Percentiles rank a stretch among this genome's conserved stretches.
These are phyloP conservation scores for Fragaria nilgerrensis DNA, from an alignment of 306 rosid genomes.

Conservation along the genomic window DNA sequence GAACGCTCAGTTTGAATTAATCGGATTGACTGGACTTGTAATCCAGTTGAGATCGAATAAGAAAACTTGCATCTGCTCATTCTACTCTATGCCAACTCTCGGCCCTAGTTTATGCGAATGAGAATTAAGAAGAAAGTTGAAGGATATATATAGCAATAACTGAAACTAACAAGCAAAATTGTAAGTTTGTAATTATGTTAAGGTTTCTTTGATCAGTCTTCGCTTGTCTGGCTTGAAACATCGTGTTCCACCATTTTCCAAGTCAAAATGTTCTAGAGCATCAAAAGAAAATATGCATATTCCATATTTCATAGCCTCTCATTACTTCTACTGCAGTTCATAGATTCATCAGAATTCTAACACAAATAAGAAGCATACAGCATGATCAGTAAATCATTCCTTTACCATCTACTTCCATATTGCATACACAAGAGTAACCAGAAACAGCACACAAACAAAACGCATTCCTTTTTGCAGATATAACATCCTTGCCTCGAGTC, in stretches of 20 bases:
- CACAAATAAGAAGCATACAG: not conserved
- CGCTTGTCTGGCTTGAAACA: not conserved
- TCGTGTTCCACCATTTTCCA: not conserved
- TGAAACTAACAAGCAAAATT: not conserved
- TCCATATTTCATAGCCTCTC: not conserved
- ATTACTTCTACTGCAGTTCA: not conserved
- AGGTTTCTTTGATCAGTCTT: not conserved
- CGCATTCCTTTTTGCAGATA: slow-evolving; percentile 21
- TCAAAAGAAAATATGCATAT: not conserved
- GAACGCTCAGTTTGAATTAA: not conserved
- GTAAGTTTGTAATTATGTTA: not conserved
- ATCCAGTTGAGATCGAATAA: not conserved
- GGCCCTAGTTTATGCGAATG: not conserved
- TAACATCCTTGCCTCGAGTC: slow-evolving; percentile 20
- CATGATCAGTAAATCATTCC: slow-evolving; percentile 9
- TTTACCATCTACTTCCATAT: slow-evolving; percentile 13
- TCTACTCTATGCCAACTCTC: not conserved
- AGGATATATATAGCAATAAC: not conserved
- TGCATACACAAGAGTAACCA: slow-evolving; percentile 19
- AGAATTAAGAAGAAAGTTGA: not conserved
- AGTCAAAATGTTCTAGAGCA: not conserved
- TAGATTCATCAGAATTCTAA: not conserved
- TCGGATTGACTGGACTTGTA: not conserved
- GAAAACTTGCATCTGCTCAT: not conserved
- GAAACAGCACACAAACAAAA: slow-evolving; percentile 11